Base-by-base conservation (phyloP, 495 filamentous ascomycete genomes). In the Xylaria castorea region DNA sequence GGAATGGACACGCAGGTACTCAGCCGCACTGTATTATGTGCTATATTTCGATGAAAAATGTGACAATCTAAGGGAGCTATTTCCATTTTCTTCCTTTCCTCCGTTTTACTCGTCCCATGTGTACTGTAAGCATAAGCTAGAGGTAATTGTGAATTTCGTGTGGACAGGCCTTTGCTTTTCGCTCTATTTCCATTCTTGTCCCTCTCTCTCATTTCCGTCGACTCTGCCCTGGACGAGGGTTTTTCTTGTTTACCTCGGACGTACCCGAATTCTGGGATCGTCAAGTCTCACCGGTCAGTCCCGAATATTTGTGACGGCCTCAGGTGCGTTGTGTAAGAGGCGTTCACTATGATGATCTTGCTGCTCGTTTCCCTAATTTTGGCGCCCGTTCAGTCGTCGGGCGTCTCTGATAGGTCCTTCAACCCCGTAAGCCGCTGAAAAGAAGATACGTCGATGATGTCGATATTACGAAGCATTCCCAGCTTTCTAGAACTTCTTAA, bases 201-300 rank as follows among this genome's bases (percentile, higher is more conserved):
- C 32, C 42, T 62, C 3, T 34, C 11, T 50, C 12, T 58, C 5
- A n/a, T 50, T 60, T 50, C 40, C 51, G 25, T 27, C 20, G 22
- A 5, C 20, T 38, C n/a, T 36, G 34, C 8, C 67, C 18, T 5
- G 27, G 34, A 48, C 40, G 30, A 46, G 57, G n/a, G 9, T 22
- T 4, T 71, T 25, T 44, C 25, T 57, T 46, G 34, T 58, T 57
- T 20, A 53, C 32, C 32, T 64, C 68, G 68, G 60, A 50, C 46
- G 30, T 53, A 51, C 30, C 68, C 58, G 66, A 71, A 18, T 16
- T 55, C 44, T 64, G n/a, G 46, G 64, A 42, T 36, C n/a, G 32
- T 55, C 27, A 57, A 53, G 60, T 65, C 69, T 71, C 69, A 65
- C 60, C 57, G 69, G 61, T 71, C 60, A 20, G 46, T 65, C 46